These are phyloP conservation scores for Linum trigynum DNA, from an alignment of 345 rosid species.

Conservation along the genomic window DNA sequence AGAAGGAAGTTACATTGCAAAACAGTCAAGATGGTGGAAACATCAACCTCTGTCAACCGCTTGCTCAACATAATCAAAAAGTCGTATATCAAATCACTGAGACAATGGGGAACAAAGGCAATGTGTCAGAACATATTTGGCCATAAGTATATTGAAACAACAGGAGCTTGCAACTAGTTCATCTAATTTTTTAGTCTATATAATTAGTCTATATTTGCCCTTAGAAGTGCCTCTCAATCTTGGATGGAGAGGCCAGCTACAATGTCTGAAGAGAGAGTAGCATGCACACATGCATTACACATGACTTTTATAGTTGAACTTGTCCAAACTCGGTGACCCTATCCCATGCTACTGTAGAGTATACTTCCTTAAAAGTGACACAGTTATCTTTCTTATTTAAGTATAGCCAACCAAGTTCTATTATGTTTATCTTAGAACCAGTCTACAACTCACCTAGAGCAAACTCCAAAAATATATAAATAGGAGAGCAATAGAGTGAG, in stretches of 20 bases:
- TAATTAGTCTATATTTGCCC: background rate
- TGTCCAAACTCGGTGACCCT: too few relatives aligned
- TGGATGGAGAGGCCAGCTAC: background rate
- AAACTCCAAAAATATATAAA: constrained; percentile 73
- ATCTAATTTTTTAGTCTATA: background rate
- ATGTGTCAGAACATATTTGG: background rate
- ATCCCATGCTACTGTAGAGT: too few relatives aligned
- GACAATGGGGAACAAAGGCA: constrained; percentile 1
- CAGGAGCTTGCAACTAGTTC: background rate
- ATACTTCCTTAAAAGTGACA: too few relatives aligned
- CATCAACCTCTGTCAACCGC: constrained; percentile 63
- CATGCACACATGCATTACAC: too few relatives aligned
- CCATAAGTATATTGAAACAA: background rate
- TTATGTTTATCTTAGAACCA: constrained; percentile 1
- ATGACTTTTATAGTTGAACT: too few relatives aligned
- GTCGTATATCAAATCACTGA: constrained; percentile 87
- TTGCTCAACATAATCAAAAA: constrained; percentile 64
- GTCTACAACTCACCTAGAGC: constrained; percentile 51
- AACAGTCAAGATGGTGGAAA: constrained; percentile 65
- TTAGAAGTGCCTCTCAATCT: background rate
- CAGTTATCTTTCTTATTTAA: too few relatives aligned
- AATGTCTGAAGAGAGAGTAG: background rate
- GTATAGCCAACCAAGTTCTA: background rate
- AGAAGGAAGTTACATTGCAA: constrained; percentile 51
- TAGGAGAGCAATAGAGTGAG: constrained; percentile 69